A percentile compares a stretch with the other conserved stretches of the same genome.
Evolutionary conservation across 2,329 filamentous ascomycete species (phyloP).

Genomic region (Camillea tinctor): DNA sequence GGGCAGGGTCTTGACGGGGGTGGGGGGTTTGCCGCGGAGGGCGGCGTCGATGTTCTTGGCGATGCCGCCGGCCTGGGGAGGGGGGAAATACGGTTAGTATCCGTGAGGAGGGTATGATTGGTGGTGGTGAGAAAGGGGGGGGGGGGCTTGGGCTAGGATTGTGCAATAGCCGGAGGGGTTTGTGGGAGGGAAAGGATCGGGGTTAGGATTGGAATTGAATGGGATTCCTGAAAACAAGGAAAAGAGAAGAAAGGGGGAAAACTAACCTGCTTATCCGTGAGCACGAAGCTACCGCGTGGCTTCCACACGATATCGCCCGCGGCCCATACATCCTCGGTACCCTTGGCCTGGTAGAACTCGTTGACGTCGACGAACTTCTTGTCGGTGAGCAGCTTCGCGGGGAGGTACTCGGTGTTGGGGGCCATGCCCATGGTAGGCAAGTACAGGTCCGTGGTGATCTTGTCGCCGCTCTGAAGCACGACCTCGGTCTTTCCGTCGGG

Average conservation of each 20-base stretch:
- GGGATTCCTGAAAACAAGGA: not conserved
- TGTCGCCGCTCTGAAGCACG: conserved; percentile 45
- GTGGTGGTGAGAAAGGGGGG: no score
- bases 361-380: conserved; percentile 49
- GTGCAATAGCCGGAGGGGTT: no score
- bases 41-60: conserved; percentile 53
- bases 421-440: conserved; percentile 54
- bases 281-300: conserved; percentile 44
- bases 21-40: conserved; percentile 44
- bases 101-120: no score
- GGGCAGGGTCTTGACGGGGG: conserved; percentile 45
- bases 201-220: no score
- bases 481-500: conserved; percentile 49
- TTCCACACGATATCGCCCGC: conserved; percentile 52
- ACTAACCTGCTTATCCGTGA: conserved; percentile 49
- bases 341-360: conserved; percentile 48
- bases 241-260: not conserved
- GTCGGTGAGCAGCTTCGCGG: conserved; percentile 42
- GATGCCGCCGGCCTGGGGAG: conserved; percentile 45
- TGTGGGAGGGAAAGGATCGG: no score
- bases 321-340: conserved; percentile 49
- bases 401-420: conserved; percentile 56
- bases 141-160: no score
- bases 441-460: conserved; percentile 53
- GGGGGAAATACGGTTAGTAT: not conserved